Base-by-base conservation (phyloP, 257 asterid genomes). In the Ilex aquifolium region DNA sequence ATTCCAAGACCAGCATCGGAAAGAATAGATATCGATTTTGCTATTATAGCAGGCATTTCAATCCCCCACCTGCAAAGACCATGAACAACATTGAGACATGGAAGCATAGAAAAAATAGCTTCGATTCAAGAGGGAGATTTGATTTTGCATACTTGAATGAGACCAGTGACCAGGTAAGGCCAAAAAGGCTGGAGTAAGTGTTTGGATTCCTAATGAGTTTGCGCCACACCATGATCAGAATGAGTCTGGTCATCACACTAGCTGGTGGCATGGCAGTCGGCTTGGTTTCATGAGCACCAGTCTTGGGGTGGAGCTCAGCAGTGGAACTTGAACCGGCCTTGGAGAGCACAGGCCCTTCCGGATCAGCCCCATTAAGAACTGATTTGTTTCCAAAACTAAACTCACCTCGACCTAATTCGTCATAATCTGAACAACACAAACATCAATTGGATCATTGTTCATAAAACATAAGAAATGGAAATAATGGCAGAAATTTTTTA, bases 261-360 rank as follows among this genome's bases (percentile, higher is more conserved):
- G 80, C 65, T 17, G 84, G 81, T 10, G 84, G 84, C 76, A 79
- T 72, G 27, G 79, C 61, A 7, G 81, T 32, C 2, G 79, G 65
- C 68, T 79, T 79, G 39, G 63, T 60, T 53, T 75, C 76, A 40
- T 63, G 62, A 2, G 51, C 64, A n/a, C 40, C 61, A 4, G 81
- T 53, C 78, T 87, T 89, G 0, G 99, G 97, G 55, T 78, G 85
- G 49, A 92, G 97, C 88, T 92, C 97, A 0, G 93, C 65, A 0
- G 97, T 87, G 12, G 97, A 89, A 75, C 95, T 87, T 0, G 95
- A 90, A 2, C 97, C 95, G 0, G 89, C 88, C 83, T 89, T 92
- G 10, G 97, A 89, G 2, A 87, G 75, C 4, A 81, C 95, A 0
- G 97, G 84, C 60, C 78, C 81, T 56, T 73, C 84, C 12, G 61